Evolutionary conservation across 345 rosid genomes (phyloP).

Genomic region (Adansonia digitata): DNA sequence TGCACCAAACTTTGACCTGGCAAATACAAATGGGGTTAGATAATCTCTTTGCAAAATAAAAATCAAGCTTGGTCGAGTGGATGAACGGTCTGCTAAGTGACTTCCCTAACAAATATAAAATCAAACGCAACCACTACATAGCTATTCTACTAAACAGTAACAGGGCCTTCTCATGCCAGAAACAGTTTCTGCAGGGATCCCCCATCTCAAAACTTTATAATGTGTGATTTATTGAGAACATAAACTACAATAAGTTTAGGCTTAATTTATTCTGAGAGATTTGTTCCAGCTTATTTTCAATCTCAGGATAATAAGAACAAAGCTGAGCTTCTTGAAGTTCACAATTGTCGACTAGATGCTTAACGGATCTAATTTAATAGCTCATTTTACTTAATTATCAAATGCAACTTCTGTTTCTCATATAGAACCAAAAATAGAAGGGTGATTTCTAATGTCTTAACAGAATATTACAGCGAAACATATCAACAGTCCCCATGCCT

Average conservation of each 20-base stretch:
- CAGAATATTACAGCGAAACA: neutral
- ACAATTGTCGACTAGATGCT: neutral
- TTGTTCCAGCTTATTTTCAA: neutral
- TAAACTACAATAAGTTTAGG: neutral
- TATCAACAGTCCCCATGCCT: neutral
- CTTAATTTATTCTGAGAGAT: neutral
- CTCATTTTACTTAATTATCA: neutral
- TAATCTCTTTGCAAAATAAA: neutral
- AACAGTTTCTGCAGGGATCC: neutral
- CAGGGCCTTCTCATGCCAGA: neutral
- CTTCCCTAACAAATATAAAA: neutral
- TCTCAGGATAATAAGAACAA: neutral
- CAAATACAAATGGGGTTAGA: constrained; percentile 5
- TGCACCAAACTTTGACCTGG: constrained; percentile 71
- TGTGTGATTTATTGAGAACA: neutral
- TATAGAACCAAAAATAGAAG: neutral
- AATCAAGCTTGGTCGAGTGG: neutral
- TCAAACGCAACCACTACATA: neutral
- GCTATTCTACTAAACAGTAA: neutral
- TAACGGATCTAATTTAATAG: neutral
- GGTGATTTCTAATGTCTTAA: neutral
- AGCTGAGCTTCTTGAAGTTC: neutral
- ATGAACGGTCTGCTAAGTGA: neutral
- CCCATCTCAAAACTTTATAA: neutral
- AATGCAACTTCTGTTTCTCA: neutral